Percentiles rank a stretch among this genome's conserved stretches.
phyloP scores from a whole-genome alignment of 2,329 filamentous ascomycete genomes.

The Colletotrichum musae region DNA sequence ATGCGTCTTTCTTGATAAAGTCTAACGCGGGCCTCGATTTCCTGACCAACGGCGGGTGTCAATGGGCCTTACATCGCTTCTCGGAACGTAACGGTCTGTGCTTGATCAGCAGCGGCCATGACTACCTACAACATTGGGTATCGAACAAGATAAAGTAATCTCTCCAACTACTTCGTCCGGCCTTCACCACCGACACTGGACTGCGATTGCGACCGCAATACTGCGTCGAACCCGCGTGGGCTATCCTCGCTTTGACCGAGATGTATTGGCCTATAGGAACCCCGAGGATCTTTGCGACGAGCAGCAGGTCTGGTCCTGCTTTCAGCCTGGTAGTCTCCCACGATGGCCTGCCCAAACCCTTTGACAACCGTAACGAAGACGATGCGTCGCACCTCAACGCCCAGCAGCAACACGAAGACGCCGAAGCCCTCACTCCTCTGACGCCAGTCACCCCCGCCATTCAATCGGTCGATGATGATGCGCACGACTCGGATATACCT shows the following conservation, averaged over 20 bases:
- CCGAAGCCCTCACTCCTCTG: slow-evolving; percentile 54
- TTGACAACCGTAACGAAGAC: slow-evolving; percentile 48
- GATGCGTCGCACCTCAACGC: slow-evolving; percentile 46
- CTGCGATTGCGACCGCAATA: slow-evolving; percentile 25
- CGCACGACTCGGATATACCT: slow-evolving; percentile 49
- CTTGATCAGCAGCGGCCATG: slow-evolving; percentile 34
- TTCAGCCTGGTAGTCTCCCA: slow-evolving; percentile 69
- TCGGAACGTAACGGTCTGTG: slow-evolving; percentile 15
- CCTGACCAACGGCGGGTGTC: slow-evolving; percentile 51
- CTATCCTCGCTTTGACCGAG: slow-evolving; percentile 50
- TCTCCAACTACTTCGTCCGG: slow-evolving; percentile 8
- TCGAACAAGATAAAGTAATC: slow-evolving; percentile 30
- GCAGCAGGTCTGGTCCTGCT: slow-evolving; percentile 71
- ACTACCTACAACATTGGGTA: slow-evolving; percentile 28
- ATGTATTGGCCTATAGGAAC: slow-evolving; percentile 96
- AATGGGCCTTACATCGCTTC: slow-evolving; percentile 42
- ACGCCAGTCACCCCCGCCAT: slow-evolving; percentile 71
- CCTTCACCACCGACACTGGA: slow-evolving; percentile 8
- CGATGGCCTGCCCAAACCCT: slow-evolving; percentile 68
- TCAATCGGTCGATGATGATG: slow-evolving; percentile 69
- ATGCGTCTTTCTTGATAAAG: no score
- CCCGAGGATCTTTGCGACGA: slow-evolving; percentile 85
- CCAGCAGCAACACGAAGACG: slow-evolving; percentile 51
- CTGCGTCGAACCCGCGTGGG: neutral
- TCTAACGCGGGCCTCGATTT: no score